phyloP scores from a whole-genome alignment of 2,329 filamentous ascomycete species.

The Colletotrichum sp. region DNA sequence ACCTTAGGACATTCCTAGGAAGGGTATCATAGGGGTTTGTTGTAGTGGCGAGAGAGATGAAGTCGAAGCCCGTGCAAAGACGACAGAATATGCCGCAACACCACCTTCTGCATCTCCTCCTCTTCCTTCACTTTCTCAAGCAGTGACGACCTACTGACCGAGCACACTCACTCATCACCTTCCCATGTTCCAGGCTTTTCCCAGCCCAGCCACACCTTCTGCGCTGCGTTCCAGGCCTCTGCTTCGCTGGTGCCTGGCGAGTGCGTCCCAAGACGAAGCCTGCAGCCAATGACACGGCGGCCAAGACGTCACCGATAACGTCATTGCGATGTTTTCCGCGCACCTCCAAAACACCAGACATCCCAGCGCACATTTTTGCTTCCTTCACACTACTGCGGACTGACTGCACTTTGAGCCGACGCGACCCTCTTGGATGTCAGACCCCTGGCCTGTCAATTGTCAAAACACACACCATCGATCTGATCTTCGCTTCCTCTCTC shows the following conservation, averaged over 20 bases:
- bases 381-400: background rate
- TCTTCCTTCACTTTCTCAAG: background rate
- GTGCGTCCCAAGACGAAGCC: background rate
- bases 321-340: background rate
- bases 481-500: background rate
- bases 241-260: slow-evolving; percentile 15
- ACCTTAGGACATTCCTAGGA: background rate
- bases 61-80: background rate
- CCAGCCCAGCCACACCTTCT: slow-evolving; percentile 21
- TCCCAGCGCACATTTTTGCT: background rate
- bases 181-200: slow-evolving; percentile 14
- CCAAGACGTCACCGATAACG: slow-evolving; percentile 23
- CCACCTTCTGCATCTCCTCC: background rate
- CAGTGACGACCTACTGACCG: slow-evolving; percentile 13
- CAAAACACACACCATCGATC: background rate
- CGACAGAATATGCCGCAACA: background rate
- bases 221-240: background rate
- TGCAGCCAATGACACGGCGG: slow-evolving; percentile 8
- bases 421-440: background rate
- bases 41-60: background rate
- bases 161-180: slow-evolving; percentile 1
- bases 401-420: background rate
- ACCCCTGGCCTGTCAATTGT: background rate
- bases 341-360: background rate
- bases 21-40: background rate